Conservation (phyloP, 495 filamentous ascomycete genomes). For the Tetracladium setigerum region DNA sequence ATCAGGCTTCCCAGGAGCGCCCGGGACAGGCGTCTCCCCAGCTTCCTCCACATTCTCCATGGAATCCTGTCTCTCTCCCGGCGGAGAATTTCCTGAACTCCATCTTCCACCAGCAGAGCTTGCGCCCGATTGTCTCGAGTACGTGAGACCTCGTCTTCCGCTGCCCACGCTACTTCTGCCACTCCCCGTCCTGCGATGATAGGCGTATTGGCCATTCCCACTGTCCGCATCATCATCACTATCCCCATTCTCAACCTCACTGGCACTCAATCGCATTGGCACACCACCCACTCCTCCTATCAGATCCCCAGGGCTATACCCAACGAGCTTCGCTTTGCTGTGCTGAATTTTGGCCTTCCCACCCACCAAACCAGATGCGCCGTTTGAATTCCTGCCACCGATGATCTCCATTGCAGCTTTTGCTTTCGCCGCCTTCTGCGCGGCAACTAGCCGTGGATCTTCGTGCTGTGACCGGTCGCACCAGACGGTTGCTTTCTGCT, state of each 20-base stretch:
- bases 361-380: constrained; percentile 13
- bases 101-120: constrained; percentile 38
- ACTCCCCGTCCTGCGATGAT: constrained; percentile 65
- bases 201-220: constrained; percentile 39
- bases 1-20: constrained; percentile 25
- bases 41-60: constrained; percentile 13
- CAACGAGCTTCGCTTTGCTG: constrained; percentile 59
- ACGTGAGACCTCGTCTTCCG: constrained; percentile 31
- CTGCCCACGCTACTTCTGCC: constrained; percentile 73
- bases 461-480: constrained; percentile 91
- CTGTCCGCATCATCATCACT: constrained; percentile 64
- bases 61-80: constrained; percentile 24
- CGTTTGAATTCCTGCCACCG: constrained; percentile 30
- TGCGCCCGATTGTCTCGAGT: constrained; percentile 24
- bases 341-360: constrained; percentile 70
- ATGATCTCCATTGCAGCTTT: constrained; percentile 76
- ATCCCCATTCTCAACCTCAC: constrained; percentile 81
- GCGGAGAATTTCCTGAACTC: constrained; percentile 65
- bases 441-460: constrained; percentile 74
- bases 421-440: constrained; percentile 75
- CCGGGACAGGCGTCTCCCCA: constrained; percentile 17
- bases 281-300: constrained; percentile 68
- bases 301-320: constrained; percentile 67
- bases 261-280: constrained; percentile 85
- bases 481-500: constrained; percentile 98